phyloP scores from a whole-genome alignment of 2,329 filamentous ascomycete genomes.

The Claviceps sp. region DNA sequence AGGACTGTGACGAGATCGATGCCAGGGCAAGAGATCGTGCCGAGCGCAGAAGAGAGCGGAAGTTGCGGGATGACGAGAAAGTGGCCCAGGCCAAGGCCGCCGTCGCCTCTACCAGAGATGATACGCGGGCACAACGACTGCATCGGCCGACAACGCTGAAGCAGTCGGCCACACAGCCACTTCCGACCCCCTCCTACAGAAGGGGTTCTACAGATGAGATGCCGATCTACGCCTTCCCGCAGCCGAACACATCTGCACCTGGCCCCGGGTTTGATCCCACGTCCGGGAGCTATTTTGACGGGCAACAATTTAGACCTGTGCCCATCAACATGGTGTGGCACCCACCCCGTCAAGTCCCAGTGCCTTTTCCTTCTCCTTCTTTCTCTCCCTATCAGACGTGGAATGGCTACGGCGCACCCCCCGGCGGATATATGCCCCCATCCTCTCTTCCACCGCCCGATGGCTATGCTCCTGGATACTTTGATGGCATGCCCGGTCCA shows the following conservation, averaged over 20 bases:
- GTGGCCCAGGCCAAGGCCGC: slow-evolving; percentile 1
- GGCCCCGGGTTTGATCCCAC: slow-evolving; percentile 21
- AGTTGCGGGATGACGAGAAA: slow-evolving; percentile 13
- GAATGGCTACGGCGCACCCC: slow-evolving; percentile 11
- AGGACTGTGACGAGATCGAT: slow-evolving; percentile 10
- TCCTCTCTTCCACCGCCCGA: slow-evolving; percentile 17
- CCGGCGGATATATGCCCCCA: slow-evolving; percentile 12
- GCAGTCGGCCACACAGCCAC: slow-evolving; percentile 20
- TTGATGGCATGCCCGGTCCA: slow-evolving; percentile 11
- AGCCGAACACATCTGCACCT: slow-evolving; percentile 17
- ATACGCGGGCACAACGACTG: slow-evolving; percentile 16
- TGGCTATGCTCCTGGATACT: slow-evolving; percentile 17
- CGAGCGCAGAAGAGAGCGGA: slow-evolving; percentile 16
- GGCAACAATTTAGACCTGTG: slow-evolving; percentile 13
- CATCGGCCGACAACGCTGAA: slow-evolving; percentile 16
- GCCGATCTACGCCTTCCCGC: slow-evolving; percentile 22
- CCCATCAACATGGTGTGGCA: slow-evolving; percentile 15
- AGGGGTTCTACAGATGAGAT: slow-evolving; percentile 21
- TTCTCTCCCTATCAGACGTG: slow-evolving; percentile 20
- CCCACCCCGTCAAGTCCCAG: slow-evolving; percentile 12
- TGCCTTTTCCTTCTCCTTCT: slow-evolving; percentile 14
- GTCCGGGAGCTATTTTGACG: slow-evolving; percentile 24
- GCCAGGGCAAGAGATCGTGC: slow-evolving; percentile 15
- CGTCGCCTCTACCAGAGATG: slow-evolving; percentile 8
- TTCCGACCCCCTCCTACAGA: slow-evolving; percentile 16